Conservation (phyloP, 768 basidiomycete genomes). For the Tylopilus sp. region DNA sequence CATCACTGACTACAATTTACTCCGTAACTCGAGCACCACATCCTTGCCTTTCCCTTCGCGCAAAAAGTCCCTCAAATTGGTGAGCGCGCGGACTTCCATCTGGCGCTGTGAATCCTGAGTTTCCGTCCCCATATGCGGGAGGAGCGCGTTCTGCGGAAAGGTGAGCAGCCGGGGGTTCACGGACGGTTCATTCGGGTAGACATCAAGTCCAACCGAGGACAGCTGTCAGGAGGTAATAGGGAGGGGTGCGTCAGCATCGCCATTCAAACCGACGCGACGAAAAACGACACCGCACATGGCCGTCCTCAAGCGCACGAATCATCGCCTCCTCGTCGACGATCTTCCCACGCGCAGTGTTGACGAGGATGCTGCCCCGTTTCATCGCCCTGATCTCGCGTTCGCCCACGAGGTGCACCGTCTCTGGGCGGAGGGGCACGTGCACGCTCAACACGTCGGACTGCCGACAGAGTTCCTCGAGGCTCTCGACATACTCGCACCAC, state of each 20-base stretch:
- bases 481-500: constrained; percentile 78
- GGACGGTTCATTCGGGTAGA: constrained; percentile 80
- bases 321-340: constrained; percentile 86
- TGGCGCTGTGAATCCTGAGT: constrained; percentile 73
- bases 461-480: constrained; percentile 57
- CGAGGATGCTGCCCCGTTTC: constrained; percentile 74
- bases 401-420: constrained; percentile 71
- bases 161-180: constrained; percentile 75
- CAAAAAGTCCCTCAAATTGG: constrained; percentile 71
- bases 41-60: constrained; percentile 61
- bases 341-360: constrained; percentile 88
- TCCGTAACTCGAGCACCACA: constrained; percentile 53
- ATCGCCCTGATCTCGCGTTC: constrained; percentile 72
- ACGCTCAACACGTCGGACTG: constrained; percentile 83
- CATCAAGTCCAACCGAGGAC: constrained; percentile 72
- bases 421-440: constrained; percentile 72
- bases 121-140: constrained; percentile 93
- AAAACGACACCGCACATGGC: constrained; percentile 57
- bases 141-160: constrained; percentile 79
- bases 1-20: constrained; percentile 12
- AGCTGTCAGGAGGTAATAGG: too few species aligned
- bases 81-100: constrained; percentile 85
- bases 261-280: not conserved
- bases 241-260: too few species aligned
- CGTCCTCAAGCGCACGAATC: constrained; percentile 80